Evolutionary conservation across 2,329 filamentous ascomycete species (phyloP), one percentile per base, ranked within the genome.

Genomic region (Gnomoniopsis smithogilvyi): DNA sequence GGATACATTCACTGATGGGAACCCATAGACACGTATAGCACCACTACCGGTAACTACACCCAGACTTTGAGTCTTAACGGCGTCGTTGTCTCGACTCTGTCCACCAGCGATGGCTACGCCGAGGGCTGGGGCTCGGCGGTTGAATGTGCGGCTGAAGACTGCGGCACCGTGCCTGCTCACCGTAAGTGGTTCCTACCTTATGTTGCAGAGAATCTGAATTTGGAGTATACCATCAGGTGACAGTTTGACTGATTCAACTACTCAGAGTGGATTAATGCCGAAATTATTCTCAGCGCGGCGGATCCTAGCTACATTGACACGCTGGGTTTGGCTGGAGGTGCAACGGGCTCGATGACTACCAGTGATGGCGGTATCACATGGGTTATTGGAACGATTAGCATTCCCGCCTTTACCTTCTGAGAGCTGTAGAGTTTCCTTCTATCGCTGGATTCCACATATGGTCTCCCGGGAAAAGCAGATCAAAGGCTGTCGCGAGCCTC

Each of bases 261-360:
- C 6, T 46, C 72, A 66, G 56, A 68, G 33, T 78, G 74, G 71
- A 70, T 71, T 58, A 63, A 78, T 63, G 76, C 75, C 15, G 68
- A 67, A 54, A 72, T 78, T 47, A 64, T 63, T 49, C 52, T 66
- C 57, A 61, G 64, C 22, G 51, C 54, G 1, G 64, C 64, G 2
- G 69, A 78, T 64, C 68, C 71, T 45, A 63, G 73, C 57, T 78
- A 77, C 62, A 71, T 68, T 57, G 65, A 73, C 55, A 78, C 75
- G 17, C 43, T 74, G 49, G 65, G 24, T 17, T 24, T 58, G 26
- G 51, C 30, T 14, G 34, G 36, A n/a, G 72, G 74, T 62, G 71
- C 69, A 15, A 60, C 67, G 6, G 75, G 75, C 6, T 45, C 51
- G n/a, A 59, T 61, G 59, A 53, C 41, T 33, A 49, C 56, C 56